phyloP scores from a whole-genome alignment of 2,329 filamentous ascomycete genomes.

The Macroventuria anomochaeta region DNA sequence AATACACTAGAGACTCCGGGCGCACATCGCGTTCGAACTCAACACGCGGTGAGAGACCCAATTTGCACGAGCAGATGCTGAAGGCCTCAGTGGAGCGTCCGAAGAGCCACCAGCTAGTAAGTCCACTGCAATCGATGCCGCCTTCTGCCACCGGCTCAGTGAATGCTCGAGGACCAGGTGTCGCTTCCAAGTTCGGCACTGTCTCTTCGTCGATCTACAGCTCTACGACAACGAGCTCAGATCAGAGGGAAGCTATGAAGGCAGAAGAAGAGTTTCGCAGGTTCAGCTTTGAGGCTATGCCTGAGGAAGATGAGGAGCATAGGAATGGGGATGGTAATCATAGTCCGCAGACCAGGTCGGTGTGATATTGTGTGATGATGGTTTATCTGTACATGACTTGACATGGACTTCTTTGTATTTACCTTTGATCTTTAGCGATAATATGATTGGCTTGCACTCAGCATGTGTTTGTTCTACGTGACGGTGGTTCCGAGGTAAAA shows the following conservation, averaged over 20 bases:
- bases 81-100: background rate
- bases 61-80: conserved; percentile 3
- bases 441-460: background rate
- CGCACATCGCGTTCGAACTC: conserved; percentile 2
- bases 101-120: background rate
- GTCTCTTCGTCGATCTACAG: conserved; percentile 17
- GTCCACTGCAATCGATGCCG: background rate
- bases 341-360: background rate
- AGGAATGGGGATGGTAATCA: background rate
- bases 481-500: too few relatives aligned
- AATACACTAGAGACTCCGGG: background rate
- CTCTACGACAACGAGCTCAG: conserved; percentile 16
- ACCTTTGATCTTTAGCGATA: background rate
- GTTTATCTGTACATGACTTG: background rate
- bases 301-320: conserved; percentile 1
- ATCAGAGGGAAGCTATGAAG: conserved; percentile 16
- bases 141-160: background rate
- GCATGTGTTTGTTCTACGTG: background rate
- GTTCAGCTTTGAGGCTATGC: conserved; percentile 29
- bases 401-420: conserved; percentile 1
- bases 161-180: background rate
- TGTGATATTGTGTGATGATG: background rate
- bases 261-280: conserved; percentile 29
- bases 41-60: background rate
- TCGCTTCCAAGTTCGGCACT: conserved; percentile 1